phyloP scores from a whole-genome alignment of 2,329 filamentous ascomycete species.

The Leptographium flavum region DNA sequence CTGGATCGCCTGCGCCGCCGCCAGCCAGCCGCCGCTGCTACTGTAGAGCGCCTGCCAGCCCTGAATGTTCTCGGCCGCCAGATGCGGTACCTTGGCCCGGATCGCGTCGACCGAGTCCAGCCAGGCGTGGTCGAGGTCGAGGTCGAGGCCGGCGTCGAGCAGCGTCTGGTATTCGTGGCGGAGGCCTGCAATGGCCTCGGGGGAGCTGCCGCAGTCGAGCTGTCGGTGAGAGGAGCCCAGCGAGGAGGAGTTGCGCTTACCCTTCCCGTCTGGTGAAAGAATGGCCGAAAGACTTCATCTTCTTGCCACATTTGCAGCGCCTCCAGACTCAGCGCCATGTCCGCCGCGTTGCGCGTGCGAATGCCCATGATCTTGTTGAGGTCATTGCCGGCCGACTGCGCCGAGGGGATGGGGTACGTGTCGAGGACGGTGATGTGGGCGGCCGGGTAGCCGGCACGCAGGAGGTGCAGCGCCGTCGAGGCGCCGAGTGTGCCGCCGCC shows the following conservation, averaged over 20 bases:
- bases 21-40: conserved; percentile 30
- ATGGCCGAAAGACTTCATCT: conserved; percentile 32
- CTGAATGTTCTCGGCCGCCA: conserved; percentile 20
- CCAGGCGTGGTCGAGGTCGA: conserved; percentile 26
- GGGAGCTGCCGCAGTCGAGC: conserved; percentile 11
- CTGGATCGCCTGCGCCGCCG: conserved; percentile 13
- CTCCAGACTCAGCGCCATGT: conserved; percentile 19
- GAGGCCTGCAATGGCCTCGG: conserved; percentile 19
- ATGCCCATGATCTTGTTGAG: conserved; percentile 32
- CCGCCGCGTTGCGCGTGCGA: conserved; percentile 17
- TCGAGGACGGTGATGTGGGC: conserved; percentile 31
- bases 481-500: conserved; percentile 19
- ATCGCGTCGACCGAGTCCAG: conserved; percentile 29
- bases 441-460: conserved; percentile 25
- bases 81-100: conserved; percentile 22
- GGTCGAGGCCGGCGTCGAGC: conserved; percentile 21
- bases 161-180: conserved; percentile 21
- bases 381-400: conserved; percentile 30
- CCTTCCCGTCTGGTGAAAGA: conserved; percentile 22
- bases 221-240: not conserved
- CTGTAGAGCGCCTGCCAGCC: conserved; percentile 31
- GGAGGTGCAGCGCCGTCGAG: conserved; percentile 30
- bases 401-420: conserved; percentile 28
- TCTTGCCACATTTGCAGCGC: conserved; percentile 25
- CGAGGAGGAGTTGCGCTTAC: not conserved